Percentiles rank a stretch among this genome's conserved stretches.
Conservation (phyloP, 2,329 filamentous ascomycete species). For the Malbranchea cinnamomea region DNA sequence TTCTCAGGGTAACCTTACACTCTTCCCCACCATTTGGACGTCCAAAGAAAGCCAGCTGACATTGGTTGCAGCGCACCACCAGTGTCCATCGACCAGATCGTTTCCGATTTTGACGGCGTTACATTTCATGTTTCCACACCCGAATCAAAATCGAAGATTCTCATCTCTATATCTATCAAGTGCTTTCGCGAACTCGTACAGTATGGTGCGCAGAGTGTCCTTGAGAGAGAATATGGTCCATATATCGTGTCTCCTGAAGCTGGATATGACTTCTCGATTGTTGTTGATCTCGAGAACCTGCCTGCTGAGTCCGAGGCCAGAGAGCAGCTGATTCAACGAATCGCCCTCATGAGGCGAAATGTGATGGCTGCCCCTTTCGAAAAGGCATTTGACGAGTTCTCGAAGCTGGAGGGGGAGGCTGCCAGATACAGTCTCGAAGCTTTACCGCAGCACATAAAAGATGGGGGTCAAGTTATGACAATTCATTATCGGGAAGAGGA, state of each 20-base stretch:
- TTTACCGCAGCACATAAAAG: conserved; percentile 74
- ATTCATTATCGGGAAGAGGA: conserved; percentile 99
- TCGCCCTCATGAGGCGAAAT: conserved; percentile 90
- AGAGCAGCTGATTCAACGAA: conserved; percentile 72
- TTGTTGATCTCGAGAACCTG: conserved; percentile 75
- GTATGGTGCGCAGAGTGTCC: conserved; percentile 82
- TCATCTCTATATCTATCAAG: conserved; percentile 86
- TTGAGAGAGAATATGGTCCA: conserved; percentile 85
- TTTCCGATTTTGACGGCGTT: conserved; percentile 97
- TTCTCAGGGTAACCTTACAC: conserved; percentile 57
- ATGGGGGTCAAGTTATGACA: conserved; percentile 84
- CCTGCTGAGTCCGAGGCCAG: conserved; percentile 72
- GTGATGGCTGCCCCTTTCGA: conserved; percentile 98
- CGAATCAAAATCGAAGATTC: conserved; percentile 82
- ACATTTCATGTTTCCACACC: conserved; percentile 98
- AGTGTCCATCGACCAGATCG: conserved; percentile 87
- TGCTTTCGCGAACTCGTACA: conserved; percentile 85
- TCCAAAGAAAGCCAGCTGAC: conserved; percentile 19
- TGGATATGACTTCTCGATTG: conserved; percentile 91
- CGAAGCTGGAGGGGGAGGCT: conserved; percentile 70
- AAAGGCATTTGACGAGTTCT: conserved; percentile 87
- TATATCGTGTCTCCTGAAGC: conserved; percentile 79
- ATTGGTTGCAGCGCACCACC: conserved; percentile 54
- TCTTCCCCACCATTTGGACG: conserved; percentile 10
- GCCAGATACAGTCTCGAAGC: conserved; percentile 87